Evolutionary conservation across 192 early-diverging fungal species (phyloP).

Genomic region (Endogone sp.): DNA sequence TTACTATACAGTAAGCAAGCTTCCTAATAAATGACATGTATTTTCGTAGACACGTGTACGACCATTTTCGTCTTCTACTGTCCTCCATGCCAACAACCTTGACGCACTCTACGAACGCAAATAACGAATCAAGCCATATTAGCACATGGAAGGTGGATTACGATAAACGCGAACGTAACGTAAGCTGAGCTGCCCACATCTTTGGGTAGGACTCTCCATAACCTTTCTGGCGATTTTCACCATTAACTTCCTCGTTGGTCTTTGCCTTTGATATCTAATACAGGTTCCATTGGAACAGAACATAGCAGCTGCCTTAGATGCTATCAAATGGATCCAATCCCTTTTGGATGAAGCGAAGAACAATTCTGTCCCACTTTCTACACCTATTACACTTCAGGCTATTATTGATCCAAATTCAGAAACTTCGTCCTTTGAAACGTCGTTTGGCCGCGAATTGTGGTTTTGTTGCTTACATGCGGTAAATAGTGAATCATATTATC

Average conservation of each 20-base stretch:
- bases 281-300: slow-evolving; percentile 42
- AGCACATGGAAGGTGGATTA: slow-evolving; percentile 35
- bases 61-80: slow-evolving; percentile 39
- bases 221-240: too few relatives aligned
- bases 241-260: too few relatives aligned
- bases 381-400: background rate
- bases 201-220: too few relatives aligned
- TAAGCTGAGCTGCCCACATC: too few relatives aligned
- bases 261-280: background rate
- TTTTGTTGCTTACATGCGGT: slow-evolving; percentile 57
- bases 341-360: slow-evolving; percentile 6
- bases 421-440: slow-evolving; percentile 20
- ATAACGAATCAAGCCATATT: too few relatives aligned
- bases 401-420: slow-evolving; percentile 10
- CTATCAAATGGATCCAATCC: slow-evolving; percentile 20
- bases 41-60: slow-evolving; percentile 32
- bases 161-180: slow-evolving; percentile 38
- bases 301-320: slow-evolving; percentile 26
- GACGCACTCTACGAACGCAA: too few relatives aligned
- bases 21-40: too few relatives aligned
- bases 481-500: slow-evolving; percentile 17
- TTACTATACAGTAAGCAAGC: too few relatives aligned
- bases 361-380: too few relatives aligned
- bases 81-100: slow-evolving; percentile 4
- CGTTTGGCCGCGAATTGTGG: slow-evolving; percentile 54